Evolutionary conservation across 768 basidiomycete genomes (phyloP).

Genomic region (Collybia mongolica): DNA sequence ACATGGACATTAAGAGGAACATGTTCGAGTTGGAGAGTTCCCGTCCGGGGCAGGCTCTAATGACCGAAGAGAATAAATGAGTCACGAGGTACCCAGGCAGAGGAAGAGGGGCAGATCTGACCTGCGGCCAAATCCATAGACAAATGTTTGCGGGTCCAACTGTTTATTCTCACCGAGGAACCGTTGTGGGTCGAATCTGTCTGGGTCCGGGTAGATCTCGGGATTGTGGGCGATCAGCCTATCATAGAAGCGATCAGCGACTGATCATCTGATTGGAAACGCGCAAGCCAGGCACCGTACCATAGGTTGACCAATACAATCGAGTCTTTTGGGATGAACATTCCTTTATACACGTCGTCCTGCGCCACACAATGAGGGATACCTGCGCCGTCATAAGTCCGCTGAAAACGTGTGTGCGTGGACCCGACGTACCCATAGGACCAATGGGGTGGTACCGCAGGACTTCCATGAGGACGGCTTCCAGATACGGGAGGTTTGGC

Average conservation of each 20-base stretch:
- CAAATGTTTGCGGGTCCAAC: conserved; percentile 27
- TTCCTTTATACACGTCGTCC: conserved; percentile 46
- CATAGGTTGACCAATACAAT: conserved; percentile 34
- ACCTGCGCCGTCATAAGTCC: conserved; percentile 11
- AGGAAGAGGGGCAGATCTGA: conserved; percentile 17
- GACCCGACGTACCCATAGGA: conserved; percentile 12
- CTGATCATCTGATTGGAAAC: background rate
- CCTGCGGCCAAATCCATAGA: conserved; percentile 41
- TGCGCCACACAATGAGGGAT: conserved; percentile 30
- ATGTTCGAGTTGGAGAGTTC: conserved; percentile 26
- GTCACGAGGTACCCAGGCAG: background rate
- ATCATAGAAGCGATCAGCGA: background rate
- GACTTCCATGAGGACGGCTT: conserved; percentile 12
- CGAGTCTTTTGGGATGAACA: conserved; percentile 41
- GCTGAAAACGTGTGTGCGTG: background rate
- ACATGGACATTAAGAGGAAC: conserved; percentile 18
- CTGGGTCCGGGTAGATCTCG: conserved; percentile 30
- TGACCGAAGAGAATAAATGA: conserved; percentile 2
- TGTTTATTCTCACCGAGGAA: conserved; percentile 34
- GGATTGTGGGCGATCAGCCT: conserved; percentile 35
- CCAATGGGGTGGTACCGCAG: conserved; percentile 16
- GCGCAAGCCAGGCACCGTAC: conserved; percentile 7
- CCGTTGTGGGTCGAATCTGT: conserved; percentile 43
- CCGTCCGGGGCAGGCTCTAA: conserved; percentile 34
- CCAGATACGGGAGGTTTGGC: conserved; percentile 11